Evolutionary conservation across 176 grass and related monocot genomes (phyloP).

Genomic region (Neostapfia colusana): DNA sequence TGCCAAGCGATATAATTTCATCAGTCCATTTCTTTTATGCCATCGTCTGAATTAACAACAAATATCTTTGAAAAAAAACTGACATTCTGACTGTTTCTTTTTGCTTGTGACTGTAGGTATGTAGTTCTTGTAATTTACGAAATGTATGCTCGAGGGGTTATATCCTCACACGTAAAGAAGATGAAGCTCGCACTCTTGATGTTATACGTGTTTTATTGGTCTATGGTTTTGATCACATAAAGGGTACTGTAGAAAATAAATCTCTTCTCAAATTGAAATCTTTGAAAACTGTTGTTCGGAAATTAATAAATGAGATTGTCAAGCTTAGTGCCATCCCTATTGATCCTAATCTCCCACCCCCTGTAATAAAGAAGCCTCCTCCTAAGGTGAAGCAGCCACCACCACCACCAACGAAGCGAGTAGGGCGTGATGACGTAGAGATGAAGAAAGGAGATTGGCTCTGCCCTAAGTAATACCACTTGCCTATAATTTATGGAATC

Average conservation of each 20-base stretch:
- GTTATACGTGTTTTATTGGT: slow-evolving; percentile 79
- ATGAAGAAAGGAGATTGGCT: slow-evolving; percentile 99
- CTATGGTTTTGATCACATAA: slow-evolving; percentile 86
- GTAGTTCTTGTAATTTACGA: slow-evolving; percentile 83
- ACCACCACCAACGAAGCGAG: slow-evolving; percentile 80
- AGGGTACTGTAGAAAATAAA: slow-evolving; percentile 84
- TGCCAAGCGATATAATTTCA: neutral
- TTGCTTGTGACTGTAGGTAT: slow-evolving; percentile 64
- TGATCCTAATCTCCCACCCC: slow-evolving; percentile 82
- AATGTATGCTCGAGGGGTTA: slow-evolving; percentile 76
- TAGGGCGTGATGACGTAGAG: slow-evolving; percentile 92
- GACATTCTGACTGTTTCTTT: slow-evolving; percentile 28
- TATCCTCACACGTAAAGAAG: slow-evolving; percentile 93
- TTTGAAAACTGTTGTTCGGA: slow-evolving; percentile 70
- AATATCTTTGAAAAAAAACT: slow-evolving; percentile 9
- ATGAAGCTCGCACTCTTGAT: slow-evolving; percentile 90
- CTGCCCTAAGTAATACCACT: slow-evolving; percentile 75
- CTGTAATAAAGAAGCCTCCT: slow-evolving; percentile 68
- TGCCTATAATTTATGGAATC: slow-evolving; percentile 35
- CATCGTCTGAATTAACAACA: neutral
- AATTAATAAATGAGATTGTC: slow-evolving; percentile 82
- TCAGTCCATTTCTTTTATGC: neutral
- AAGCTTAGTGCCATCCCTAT: slow-evolving; percentile 79
- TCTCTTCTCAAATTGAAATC: slow-evolving; percentile 70
- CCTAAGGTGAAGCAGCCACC: slow-evolving; percentile 88